These are phyloP conservation scores for Trichoderma atroviride DNA, from an alignment of 2,329 filamentous ascomycete species.

Conservation along the genomic window DNA sequence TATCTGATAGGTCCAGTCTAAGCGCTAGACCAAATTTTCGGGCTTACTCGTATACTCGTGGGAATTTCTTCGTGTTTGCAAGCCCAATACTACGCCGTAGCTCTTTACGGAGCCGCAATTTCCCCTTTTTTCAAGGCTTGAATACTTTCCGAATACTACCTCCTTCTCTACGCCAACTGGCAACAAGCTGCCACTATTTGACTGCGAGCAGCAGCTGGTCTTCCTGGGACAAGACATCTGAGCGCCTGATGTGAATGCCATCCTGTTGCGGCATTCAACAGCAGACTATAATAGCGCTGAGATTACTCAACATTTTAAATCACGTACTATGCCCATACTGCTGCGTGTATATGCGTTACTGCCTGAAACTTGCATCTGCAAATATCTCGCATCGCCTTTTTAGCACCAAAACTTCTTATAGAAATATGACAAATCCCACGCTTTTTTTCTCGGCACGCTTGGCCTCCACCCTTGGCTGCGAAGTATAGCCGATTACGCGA, in stretches of 20 bases:
- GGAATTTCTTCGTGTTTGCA: background rate
- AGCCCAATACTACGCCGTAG: background rate
- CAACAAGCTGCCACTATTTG: background rate
- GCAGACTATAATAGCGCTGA: background rate
- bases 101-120: background rate
- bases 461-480: slow-evolving; percentile 6
- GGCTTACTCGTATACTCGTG: background rate
- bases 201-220: background rate
- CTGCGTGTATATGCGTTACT: slow-evolving; percentile 8
- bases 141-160: background rate
- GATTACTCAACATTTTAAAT: background rate
- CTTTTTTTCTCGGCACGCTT: background rate
- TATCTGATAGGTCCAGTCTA: background rate
- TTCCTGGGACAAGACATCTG: background rate
- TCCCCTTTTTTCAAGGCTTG: background rate
- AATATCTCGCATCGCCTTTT: background rate
- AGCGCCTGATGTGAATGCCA: background rate
- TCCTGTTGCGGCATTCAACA: background rate
- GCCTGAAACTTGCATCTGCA: background rate
- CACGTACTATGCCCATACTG: background rate
- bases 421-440: background rate
- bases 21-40: slow-evolving; percentile 6
- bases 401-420: background rate
- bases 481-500: slow-evolving; percentile 4
- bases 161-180: background rate